Percentiles rank a stretch among this genome's conserved stretches.
These are phyloP conservation scores for Salvia splendens DNA, from an alignment of 257 asterid species.

Conservation along the genomic window DNA sequence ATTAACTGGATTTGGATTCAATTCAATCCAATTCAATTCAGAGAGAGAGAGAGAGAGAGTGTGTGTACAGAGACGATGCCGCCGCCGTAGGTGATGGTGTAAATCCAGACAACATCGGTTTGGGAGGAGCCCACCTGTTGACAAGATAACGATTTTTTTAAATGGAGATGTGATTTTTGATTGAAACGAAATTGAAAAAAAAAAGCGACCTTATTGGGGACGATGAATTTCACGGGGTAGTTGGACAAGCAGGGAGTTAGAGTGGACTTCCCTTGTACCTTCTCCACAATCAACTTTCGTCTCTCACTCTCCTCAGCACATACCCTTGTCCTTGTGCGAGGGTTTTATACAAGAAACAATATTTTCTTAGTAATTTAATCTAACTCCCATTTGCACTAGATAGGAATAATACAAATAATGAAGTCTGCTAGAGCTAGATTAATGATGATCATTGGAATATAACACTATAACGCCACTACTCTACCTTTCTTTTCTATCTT, in stretches of 20 bases:
- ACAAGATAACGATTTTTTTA: neutral
- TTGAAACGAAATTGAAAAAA: neutral
- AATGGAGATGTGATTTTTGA: neutral
- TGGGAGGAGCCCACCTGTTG: slow-evolving; percentile 68
- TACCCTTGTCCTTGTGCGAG: no score
- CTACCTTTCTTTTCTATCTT: slow-evolving; percentile 26
- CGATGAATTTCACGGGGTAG: slow-evolving; percentile 91
- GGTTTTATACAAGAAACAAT: no score
- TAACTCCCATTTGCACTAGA: no score
- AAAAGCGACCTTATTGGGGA: slow-evolving; percentile 67
- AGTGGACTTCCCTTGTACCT: slow-evolving; percentile 66
- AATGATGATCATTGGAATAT: neutral
- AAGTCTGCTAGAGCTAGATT: slow-evolving; percentile 4
- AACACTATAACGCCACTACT: slow-evolving; percentile 23
- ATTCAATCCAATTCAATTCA: no score
- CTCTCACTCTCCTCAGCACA: slow-evolving; percentile 10
- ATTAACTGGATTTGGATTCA: neutral
- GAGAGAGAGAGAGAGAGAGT: neutral
- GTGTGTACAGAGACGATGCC: slow-evolving; percentile 82
- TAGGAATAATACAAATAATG: no score
- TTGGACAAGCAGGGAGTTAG: slow-evolving; percentile 67
- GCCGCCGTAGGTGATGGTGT: slow-evolving; percentile 87
- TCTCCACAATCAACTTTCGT: slow-evolving; percentile 79
- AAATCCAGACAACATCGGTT: slow-evolving; percentile 92
- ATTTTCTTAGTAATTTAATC: no score